Evolutionary conservation across 164 flowering plant genomes (phyloP).

Genomic region (Echeveria elegans): DNA sequence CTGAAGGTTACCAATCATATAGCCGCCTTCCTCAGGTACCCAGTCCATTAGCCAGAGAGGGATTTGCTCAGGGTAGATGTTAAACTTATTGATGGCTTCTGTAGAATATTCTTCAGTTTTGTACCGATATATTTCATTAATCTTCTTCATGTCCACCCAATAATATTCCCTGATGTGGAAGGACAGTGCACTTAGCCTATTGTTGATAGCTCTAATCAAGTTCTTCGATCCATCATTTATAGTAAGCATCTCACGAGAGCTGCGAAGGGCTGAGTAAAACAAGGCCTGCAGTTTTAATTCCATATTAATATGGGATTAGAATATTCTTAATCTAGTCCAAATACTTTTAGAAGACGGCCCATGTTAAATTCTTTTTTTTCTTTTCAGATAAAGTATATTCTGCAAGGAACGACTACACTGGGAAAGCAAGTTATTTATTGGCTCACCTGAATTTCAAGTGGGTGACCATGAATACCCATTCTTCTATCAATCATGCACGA

Average conservation of each 20-base stretch:
- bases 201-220: slow-evolving; percentile 62
- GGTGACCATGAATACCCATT: slow-evolving; percentile 60
- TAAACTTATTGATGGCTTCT: slow-evolving; percentile 80
- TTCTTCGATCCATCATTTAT: slow-evolving; percentile 62
- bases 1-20: slow-evolving; percentile 79
- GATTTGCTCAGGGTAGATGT: slow-evolving; percentile 44
- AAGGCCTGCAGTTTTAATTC: slow-evolving; percentile 42
- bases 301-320: no score
- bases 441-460: slow-evolving; percentile 50
- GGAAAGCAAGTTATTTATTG: not conserved
- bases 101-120: slow-evolving; percentile 77
- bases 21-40: slow-evolving; percentile 82
- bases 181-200: slow-evolving; percentile 84
- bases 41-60: slow-evolving; percentile 85
- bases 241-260: slow-evolving; percentile 78
- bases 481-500: slow-evolving; percentile 64
- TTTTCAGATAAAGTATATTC: no score
- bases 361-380: not conserved
- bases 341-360: no score
- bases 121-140: no score
- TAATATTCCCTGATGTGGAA: no score
- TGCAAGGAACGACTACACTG: no score
- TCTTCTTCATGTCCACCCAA: no score
- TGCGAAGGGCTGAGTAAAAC: slow-evolving; percentile 70
- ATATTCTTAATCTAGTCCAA: no score